Evolutionary conservation across 768 basidiomycete genomes (phyloP).

Genomic region (Podaxis sp.): DNA sequence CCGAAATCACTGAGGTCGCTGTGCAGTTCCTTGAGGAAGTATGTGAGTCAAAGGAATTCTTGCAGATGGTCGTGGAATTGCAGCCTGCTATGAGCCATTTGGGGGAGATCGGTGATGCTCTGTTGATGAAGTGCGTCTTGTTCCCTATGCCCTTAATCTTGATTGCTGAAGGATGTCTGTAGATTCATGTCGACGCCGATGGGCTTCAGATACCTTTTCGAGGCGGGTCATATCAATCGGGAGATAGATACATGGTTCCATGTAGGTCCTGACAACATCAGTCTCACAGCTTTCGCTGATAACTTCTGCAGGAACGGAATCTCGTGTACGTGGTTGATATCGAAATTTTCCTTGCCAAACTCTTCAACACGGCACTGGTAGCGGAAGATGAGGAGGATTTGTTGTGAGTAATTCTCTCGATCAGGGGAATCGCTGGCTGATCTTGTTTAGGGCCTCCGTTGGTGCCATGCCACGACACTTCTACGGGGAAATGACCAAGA

Average conservation of each 20-base stretch:
- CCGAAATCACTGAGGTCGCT: constrained; percentile 89
- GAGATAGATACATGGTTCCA: constrained; percentile 98
- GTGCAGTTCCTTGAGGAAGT: constrained; percentile 88
- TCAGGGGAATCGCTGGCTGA: background rate
- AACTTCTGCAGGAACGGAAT: constrained; percentile 75
- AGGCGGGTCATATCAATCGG: constrained; percentile 88
- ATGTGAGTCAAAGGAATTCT: constrained; percentile 78
- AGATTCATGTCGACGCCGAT: constrained; percentile 95
- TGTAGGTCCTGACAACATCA: constrained; percentile 43
- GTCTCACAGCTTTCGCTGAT: background rate
- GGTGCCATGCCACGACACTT: constrained; percentile 93
- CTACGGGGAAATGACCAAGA: constrained; percentile 97
- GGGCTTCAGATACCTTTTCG: constrained; percentile 90
- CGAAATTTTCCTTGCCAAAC: constrained; percentile 85
- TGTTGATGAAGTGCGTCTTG: constrained; percentile 75
- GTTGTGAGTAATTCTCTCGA: constrained; percentile 35
- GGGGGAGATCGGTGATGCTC: constrained; percentile 86
- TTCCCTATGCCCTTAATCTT: background rate
- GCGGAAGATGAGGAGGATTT: constrained; percentile 71
- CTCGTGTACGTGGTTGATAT: constrained; percentile 91
- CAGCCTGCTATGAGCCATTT: constrained; percentile 94
- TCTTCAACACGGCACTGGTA: constrained; percentile 56
- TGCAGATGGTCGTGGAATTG: constrained; percentile 92
- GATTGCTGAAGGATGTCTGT: background rate
- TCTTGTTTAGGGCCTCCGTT: constrained; percentile 62